A percentile compares a stretch with the other conserved stretches of the same genome.
Evolutionary conservation across 495 filamentous ascomycete species (phyloP).

Genomic region (Penicillium manginii): DNA sequence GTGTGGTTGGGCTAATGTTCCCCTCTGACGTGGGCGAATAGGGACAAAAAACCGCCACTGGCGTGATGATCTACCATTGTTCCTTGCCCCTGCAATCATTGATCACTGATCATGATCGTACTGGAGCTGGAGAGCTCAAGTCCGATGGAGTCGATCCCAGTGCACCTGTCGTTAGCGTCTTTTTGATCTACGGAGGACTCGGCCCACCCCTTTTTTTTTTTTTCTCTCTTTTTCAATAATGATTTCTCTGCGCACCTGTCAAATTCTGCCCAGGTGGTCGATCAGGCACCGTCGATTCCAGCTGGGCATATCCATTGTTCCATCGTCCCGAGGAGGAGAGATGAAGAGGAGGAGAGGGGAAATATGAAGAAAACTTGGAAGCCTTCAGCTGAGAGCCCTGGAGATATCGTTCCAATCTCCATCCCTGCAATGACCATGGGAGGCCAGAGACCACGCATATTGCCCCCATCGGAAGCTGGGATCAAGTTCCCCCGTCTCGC

Average conservation of each 20-base stretch:
- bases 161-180: constrained; percentile 7
- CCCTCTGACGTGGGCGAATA: constrained; percentile 8
- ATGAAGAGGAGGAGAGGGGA: not conserved
- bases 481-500: not conserved
- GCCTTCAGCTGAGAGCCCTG: constrained; percentile 4
- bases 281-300: constrained; percentile 24
- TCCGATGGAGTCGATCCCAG: constrained; percentile 16
- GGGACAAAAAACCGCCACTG: constrained; percentile 8
- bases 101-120: constrained; percentile 6
- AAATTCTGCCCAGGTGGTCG: constrained; percentile 24
- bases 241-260: constrained; percentile 16
- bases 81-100: constrained; percentile 11
- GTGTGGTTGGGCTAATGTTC: not conserved
- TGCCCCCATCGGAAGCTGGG: not conserved
- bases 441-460: not conserved
- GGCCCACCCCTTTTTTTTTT: constrained; percentile 11
- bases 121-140: constrained; percentile 3
- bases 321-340: not conserved
- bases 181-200: constrained; percentile 13
- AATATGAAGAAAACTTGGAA: not conserved
- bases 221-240: constrained; percentile 19
- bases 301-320: not conserved
- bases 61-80: constrained; percentile 16
- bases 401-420: not conserved
- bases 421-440: not conserved